These are phyloP conservation scores for Nannochloropsis granulata DNA, from an alignment of 108 stramenopile species.

Conservation along the genomic window DNA sequence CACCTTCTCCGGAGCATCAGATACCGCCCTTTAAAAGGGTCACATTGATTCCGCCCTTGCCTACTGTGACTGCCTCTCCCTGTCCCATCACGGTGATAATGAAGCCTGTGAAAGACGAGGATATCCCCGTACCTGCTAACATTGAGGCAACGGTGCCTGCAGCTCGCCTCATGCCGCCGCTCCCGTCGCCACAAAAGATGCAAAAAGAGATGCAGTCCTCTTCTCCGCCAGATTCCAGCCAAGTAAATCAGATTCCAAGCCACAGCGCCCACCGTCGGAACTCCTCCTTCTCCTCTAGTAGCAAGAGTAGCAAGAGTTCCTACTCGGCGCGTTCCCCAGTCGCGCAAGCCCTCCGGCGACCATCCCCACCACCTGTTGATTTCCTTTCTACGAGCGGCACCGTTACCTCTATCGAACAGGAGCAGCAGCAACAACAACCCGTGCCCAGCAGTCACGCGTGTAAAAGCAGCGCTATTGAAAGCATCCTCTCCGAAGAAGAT, in stretches of 20 bases:
- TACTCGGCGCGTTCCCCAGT: neutral
- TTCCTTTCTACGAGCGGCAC: neutral
- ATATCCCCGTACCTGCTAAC: no score
- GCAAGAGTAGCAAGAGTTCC: neutral
- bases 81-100: no score
- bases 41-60: neutral
- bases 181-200: no score
- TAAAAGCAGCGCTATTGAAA: neutral
- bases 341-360: neutral
- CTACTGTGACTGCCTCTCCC: neutral
- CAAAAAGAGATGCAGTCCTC: no score
- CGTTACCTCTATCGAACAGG: neutral
- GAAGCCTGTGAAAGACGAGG: no score
- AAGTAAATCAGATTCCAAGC: no score
- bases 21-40: neutral
- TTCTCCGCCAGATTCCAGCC: no score
- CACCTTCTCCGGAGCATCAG: neutral
- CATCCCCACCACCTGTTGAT: neutral
- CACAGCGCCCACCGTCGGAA: neutral
- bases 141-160: no score
- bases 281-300: neutral
- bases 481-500: neutral
- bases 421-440: neutral
- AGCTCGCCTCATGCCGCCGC: no score
- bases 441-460: neutral